Evolutionary conservation across 2,329 filamentous ascomycete genomes (phyloP).

Genomic region (Sarocladiaceae sp.): DNA sequence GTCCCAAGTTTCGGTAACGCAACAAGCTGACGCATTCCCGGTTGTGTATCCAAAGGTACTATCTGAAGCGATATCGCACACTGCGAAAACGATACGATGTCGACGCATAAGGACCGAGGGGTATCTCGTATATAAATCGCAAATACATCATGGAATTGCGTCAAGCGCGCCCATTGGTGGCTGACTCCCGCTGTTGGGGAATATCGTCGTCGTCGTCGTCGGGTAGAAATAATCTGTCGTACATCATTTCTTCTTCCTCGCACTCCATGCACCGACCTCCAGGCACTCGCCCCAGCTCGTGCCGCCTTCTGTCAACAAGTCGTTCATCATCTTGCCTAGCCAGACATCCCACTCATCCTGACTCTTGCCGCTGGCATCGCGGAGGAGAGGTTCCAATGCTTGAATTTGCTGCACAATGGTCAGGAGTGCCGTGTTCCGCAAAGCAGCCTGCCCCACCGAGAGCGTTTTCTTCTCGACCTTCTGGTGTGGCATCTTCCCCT

Average conservation of each 20-base stretch:
- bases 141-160: not conserved
- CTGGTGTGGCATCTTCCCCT: conserved; percentile 28
- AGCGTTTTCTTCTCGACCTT: conserved; percentile 43
- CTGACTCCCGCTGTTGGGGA: not conserved
- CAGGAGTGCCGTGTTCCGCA: conserved; percentile 73
- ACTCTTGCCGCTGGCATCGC: conserved; percentile 71
- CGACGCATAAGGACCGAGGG: conserved; percentile 22
- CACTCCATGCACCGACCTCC: conserved; percentile 77
- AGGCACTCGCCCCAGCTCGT: conserved; percentile 75
- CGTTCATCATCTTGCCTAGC: conserved; percentile 74
- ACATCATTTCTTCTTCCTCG: conserved; percentile 50
- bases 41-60: conserved; percentile 56
- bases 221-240: not conserved
- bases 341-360: conserved; percentile 82
- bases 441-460: conserved; percentile 62
- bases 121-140: not conserved
- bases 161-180: not conserved
- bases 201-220: not conserved
- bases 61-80: conserved; percentile 83
- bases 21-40: conserved; percentile 11
- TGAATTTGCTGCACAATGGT: conserved; percentile 74
- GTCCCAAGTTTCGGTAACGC: not conserved
- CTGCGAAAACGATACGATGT: conserved; percentile 72
- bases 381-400: conserved; percentile 68
- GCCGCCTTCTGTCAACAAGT: conserved; percentile 69